Evolutionary conservation across 2,329 filamentous ascomycete species (phyloP), one percentile per base, ranked within the genome.

Genomic region (Capronia coronata): DNA sequence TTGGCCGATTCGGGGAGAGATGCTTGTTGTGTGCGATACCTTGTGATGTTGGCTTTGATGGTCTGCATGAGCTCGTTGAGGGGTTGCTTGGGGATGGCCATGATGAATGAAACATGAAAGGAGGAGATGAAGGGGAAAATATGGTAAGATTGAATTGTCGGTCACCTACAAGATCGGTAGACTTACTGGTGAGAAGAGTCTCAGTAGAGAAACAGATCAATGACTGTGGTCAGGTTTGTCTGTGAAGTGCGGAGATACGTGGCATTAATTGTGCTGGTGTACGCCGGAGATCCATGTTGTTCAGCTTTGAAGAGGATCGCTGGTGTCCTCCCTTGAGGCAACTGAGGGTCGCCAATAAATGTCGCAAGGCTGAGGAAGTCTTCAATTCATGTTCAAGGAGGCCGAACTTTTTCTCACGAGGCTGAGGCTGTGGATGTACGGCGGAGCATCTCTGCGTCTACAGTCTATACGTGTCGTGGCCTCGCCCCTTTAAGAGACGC

Each of bases 81-180:
- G 19, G 52, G 49, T 16, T 30, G 27, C 37, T 37, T 35, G 4
- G 52, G 41, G 11, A 39, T 25, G 9, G 44, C 29, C 52, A 54
- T 54, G 34, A 30, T 51, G 43, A 25, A 2, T 58, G 61, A n/a
- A n/a, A n/a, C n/a, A n/a, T 11, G 69, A 72, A 38, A 62, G 61
- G 44, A 49, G 14, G 18, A 2, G 11, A 37, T 44, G 25, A n/a
- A 21, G 27, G 22, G 14, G 19, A 14, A 18, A 18, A 43, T 21
- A 29, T 2, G 16, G 25, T 32, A n/a, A n/a, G 29, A 11, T 11
- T 11, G n/a, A n/a, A 32, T 8, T 9, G 29, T 9, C 29, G 3
- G 29, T 3, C n/a, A 32, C 29, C 29, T 32, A 32, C 29, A 7
- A 32, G 29, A 32, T 32, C 29, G 29, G 38, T n/a, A 38, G 38